Evolutionary conservation across 2,329 filamentous ascomycete genomes (phyloP).

Genomic region (Hypoxylon sp.): DNA sequence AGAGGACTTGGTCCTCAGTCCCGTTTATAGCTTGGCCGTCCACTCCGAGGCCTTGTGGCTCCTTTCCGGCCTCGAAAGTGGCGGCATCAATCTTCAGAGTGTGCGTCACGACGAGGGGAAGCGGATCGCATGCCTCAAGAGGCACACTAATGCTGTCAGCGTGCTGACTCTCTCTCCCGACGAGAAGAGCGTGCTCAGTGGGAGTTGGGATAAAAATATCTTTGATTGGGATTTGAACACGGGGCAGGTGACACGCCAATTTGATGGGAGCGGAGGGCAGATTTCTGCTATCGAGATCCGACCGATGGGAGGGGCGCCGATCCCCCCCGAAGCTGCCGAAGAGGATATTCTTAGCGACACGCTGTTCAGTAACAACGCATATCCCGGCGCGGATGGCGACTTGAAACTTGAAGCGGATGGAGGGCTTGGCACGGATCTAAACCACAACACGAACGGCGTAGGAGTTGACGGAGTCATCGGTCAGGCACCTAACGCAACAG

Average conservation of each 20-base stretch:
- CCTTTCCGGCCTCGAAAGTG: conserved; percentile 89
- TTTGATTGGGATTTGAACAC: conserved; percentile 96
- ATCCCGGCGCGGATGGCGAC: conserved; percentile 68
- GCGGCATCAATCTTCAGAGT: conserved; percentile 92
- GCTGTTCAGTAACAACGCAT: conserved; percentile 80
- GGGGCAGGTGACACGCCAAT: conserved; percentile 80
- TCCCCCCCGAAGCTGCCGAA: conserved; percentile 78
- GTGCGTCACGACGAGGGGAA: conserved; percentile 96
- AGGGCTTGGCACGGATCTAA: conserved; percentile 53
- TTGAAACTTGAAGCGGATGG: conserved; percentile 56
- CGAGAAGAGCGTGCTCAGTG: conserved; percentile 88
- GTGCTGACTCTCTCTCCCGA: conserved; percentile 85
- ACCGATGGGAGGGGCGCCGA: conserved; percentile 78
- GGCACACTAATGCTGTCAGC: conserved; percentile 92
- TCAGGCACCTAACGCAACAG: conserved; percentile 53
- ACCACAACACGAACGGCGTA: conserved; percentile 52
- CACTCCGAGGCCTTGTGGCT: conserved; percentile 93
- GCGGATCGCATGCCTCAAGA: conserved; percentile 82
- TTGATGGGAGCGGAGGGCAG: conserved; percentile 82
- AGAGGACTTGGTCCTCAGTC: conserved; percentile 78
- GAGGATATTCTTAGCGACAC: conserved; percentile 73
- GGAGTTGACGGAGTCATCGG: conserved; percentile 52
- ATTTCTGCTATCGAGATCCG: conserved; percentile 90
- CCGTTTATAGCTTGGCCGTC: conserved; percentile 93
- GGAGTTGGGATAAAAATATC: conserved; percentile 96